Conservation (phyloP, 164 flowering plant genomes). For the Chimonanthus salicifolius region DNA sequence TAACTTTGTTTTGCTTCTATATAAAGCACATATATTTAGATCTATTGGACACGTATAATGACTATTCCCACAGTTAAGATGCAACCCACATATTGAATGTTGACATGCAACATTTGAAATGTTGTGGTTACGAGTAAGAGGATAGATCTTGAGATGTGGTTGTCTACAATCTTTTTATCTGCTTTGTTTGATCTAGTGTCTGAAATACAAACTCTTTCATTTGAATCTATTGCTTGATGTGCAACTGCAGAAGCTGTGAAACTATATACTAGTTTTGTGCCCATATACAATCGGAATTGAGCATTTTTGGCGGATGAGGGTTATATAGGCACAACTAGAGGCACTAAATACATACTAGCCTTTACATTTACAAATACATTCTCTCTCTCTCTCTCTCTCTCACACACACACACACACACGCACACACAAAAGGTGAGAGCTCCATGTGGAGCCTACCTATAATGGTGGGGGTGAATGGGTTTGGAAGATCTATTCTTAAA, state of each 20-base stretch:
- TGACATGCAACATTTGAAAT: background rate
- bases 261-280: background rate
- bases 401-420: too few relatives aligned
- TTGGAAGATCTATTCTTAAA: too few relatives aligned
- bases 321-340: background rate
- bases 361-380: background rate
- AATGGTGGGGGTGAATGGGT: too few relatives aligned
- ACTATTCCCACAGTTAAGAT: background rate
- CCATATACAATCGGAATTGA: background rate
- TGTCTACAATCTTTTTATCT: background rate
- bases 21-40: background rate
- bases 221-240: background rate
- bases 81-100: background rate
- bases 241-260: background rate
- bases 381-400: background rate
- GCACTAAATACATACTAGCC: background rate
- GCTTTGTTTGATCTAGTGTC: background rate
- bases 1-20: background rate
- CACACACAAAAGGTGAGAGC: too few relatives aligned
- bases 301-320: background rate
- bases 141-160: background rate
- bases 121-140: background rate
- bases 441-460: too few relatives aligned
- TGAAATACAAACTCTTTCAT: background rate
- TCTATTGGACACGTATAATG: background rate